Evolutionary conservation across 306 rosid species (phyloP), one percentile per base, ranked within the genome.

Genomic region (Casuarina equisetifolia): DNA sequence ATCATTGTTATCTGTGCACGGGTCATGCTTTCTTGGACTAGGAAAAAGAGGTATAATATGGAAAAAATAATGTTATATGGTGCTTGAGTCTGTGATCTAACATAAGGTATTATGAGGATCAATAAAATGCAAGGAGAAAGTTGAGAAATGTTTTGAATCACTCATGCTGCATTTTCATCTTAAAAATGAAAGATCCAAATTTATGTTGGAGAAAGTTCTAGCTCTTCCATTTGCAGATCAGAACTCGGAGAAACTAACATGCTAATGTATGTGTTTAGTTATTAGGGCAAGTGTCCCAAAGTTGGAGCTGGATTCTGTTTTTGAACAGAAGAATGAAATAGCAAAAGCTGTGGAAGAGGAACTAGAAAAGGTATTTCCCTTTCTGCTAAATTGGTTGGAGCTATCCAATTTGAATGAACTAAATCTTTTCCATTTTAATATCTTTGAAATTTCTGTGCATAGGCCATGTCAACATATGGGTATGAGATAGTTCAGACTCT

Each of bases 401-500:
- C 57, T 48, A 63, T 57, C 11, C 68, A 63, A 13, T 8, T 13
- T 17, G 13, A 48, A 19, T 49, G 51, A 35, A 35, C 55, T 36
- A 39, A 63, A 16, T 42, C 68, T 35, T 69, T 15, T 32, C 53
- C 10, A n/a, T 35, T 35, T 8, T 76, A 66, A 9, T 45, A 40
- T 66, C 49, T 40, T 1, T 66, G 71, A 66, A 66, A 15, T 74
- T 43, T 80, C 73, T 20, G 45, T 79, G 57, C 49, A 52, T 76
- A 87, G 88, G 91, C 91, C 67, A 87, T 87, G 91, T 84, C 88
- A 7, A 85, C 86, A 73, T 84, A 82, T 63, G 86, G 91, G 52
- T 87, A 49, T 59, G 86, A 87, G 84, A 87, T 87, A 59, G 88
- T 87, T 54, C 88, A 87, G 53, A 87, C 88, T 11, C 84, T 87